A percentile compares a stretch with the other conserved stretches of the same genome.
These are phyloP conservation scores for Monilinia fructicola DNA, from an alignment of 2,329 filamentous ascomycete species.

Conservation along the genomic window DNA sequence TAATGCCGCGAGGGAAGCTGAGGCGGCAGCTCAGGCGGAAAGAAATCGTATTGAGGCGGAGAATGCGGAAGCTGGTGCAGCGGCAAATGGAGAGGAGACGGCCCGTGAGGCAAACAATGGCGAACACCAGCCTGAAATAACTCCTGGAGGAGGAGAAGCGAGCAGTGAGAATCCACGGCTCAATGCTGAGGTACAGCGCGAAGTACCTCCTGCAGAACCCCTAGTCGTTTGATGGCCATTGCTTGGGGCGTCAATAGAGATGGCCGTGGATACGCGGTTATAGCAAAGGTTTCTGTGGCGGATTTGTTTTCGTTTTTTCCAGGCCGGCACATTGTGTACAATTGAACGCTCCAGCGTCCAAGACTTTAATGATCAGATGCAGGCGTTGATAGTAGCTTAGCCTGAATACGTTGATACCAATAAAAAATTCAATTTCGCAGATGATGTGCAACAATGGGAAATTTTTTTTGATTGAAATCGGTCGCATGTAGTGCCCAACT, in stretches of 20 bases:
- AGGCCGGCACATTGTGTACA: not conserved
- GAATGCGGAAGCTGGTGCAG: slow-evolving; percentile 22
- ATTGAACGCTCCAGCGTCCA: not conserved
- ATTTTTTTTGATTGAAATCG: not conserved
- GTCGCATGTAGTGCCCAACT: not conserved
- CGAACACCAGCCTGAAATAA: slow-evolving; percentile 10
- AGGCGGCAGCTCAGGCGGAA: slow-evolving; percentile 30
- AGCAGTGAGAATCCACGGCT: slow-evolving; percentile 6
- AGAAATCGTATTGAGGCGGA: slow-evolving; percentile 23
- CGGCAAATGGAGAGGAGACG: not conserved
- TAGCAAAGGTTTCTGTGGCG: not conserved
- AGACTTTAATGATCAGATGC: slow-evolving; percentile 9
- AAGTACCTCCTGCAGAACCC: slow-evolving; percentile 25
- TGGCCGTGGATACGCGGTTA: not conserved
- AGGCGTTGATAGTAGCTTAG: not conserved
- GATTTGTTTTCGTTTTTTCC: not conserved
- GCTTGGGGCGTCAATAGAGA: not conserved
- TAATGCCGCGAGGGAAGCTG: slow-evolving; percentile 37
- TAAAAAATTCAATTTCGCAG: not conserved
- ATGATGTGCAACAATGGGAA: not conserved
- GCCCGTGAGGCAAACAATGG: not conserved
- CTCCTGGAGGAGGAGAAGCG: slow-evolving; percentile 17
- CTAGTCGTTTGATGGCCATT: slow-evolving; percentile 26
- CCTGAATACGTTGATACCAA: not conserved
- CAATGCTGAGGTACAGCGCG: slow-evolving; percentile 17